phyloP scores from a whole-genome alignment of 2,329 filamentous ascomycete species.

The Zymoseptoria brevis region DNA sequence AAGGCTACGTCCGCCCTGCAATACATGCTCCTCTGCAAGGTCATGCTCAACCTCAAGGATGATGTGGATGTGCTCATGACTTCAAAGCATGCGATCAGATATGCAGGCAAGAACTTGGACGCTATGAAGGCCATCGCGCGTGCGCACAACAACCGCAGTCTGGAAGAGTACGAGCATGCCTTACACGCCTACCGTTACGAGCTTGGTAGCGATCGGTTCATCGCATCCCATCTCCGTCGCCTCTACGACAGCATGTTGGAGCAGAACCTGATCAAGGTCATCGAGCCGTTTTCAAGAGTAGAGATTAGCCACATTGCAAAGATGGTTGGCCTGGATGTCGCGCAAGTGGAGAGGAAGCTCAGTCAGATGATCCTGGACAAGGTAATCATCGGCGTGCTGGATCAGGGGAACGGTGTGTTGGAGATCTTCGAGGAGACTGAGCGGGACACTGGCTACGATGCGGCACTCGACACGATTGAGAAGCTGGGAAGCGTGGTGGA shows the following conservation, averaged over 20 bases:
- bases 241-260: constrained; percentile 98
- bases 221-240: constrained; percentile 89
- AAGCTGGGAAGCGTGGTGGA: constrained; percentile 97
- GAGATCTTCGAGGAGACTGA: constrained; percentile 96
- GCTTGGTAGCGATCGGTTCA: constrained; percentile 88
- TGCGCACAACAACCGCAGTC: constrained; percentile 86
- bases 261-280: constrained; percentile 99
- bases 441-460: constrained; percentile 87
- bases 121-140: constrained; percentile 98
- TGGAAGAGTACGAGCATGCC: constrained; percentile 95
- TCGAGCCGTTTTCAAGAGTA: constrained; percentile 94
- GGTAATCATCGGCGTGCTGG: constrained; percentile 93
- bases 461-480: constrained; percentile 87
- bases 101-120: constrained; percentile 89
- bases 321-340: constrained; percentile 92
- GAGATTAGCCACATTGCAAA: constrained; percentile 95
- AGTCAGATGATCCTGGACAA: constrained; percentile 99
- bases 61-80: constrained; percentile 93
- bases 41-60: constrained; percentile 96
- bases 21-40: constrained; percentile 99
- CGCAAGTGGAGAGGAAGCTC: constrained; percentile 95
- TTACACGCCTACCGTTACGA: constrained; percentile 86
- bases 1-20: constrained; percentile 96
- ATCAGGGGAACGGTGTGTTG: constrained; percentile 94
- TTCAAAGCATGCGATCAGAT: constrained; percentile 93